Base-by-base conservation (phyloP, 2,329 filamentous ascomycete species). In the Raffaelea deltoideospora region DNA sequence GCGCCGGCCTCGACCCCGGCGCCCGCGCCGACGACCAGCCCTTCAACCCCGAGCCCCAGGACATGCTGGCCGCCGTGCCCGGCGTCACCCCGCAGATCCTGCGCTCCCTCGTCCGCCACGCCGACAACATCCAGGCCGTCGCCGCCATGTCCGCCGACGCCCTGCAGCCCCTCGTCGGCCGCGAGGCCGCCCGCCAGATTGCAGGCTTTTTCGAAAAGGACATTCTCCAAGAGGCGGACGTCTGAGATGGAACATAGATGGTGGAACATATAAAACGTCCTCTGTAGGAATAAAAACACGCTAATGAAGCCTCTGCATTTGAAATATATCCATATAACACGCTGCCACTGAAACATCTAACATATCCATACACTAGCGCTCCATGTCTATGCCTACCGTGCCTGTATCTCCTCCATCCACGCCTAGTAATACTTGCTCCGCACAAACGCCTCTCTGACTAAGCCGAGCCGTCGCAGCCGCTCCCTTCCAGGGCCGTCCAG, bases 1-100 rank as follows among this genome's bases (percentile, higher is more conserved):
- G 80, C 41, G 72, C 87, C 3, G 90, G 90, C 0, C 62, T 98
- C 1, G 76, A 83, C 20, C 69, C 64, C 46, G 64, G 67, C 35
- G 64, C 72, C 53, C 66, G 60, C 49, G 71, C 66, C 3, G 76
- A 76, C 41, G 69, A 79, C 46, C 73, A 83, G 48, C 45, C 67
- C 1, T 94, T 93, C 50, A 92, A 86, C 48, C 72, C 79, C 42
- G 76, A 84, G 48, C 84, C 86, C 21, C 83, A 92, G 58, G 88
- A 96, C 52, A 93, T 96, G 83, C 59, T 98, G 43, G 65, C 79
- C 21, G 71, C 75, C 2, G 77, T 96, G 11, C 90, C 90, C 0
- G 90, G 90, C 0, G 72, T 96, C 13, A 88, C 74, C 24, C 76
- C 77, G 10, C 80, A 84, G 58, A 86, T 83, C 42, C 65, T 93